Base-by-base conservation (phyloP, 129 eudicot genomes). In the Tagetes patula region DNA sequence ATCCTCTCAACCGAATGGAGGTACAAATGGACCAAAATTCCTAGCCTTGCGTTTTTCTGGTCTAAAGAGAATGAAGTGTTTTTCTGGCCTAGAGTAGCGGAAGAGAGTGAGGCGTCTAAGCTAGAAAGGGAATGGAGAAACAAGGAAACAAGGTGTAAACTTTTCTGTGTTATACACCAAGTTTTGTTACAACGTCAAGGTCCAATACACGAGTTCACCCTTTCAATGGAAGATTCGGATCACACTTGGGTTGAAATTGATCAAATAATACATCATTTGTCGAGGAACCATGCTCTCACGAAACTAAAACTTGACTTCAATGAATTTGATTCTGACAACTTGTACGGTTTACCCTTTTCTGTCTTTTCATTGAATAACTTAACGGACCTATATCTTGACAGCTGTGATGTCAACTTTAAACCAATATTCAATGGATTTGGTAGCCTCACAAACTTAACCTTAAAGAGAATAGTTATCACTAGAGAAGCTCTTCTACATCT, bases 1-100 rank as follows among this genome's bases (percentile, higher is more conserved):
- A 67, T 46, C 27, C 52, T 67, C 40, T 67, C 72, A 8, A 67
- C 9, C 41, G 47, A 67, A 46, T 78, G 82, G 76, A 70, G 71
- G 40, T 49, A 78, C 5, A 55, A 31, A 30, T 55, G 62, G 62
- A 55, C 62, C 62, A 20, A 55, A 55, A 8, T 55, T 27, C 62
- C 62, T 31, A 30, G 31, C 30, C 62, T 55, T 7, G 38, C 7
- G 38, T 55, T 63, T 50, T 50, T 1, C 4, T 0, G 14, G 27
- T 50, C 6, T n/a, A 4, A 3, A 3, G 31, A 1, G 30, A n/a
- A 50, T 8, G 14, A n/a, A 61, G 59, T 1, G 5, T 32, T 0
- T 31, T 2, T 6, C 2, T 1, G 6, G 59, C 3, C 37, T 8
- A 30, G 27, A 20, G 27, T 20, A 20, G 27, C 27, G 27, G 27